phyloP scores from a whole-genome alignment of 2,329 filamentous ascomycete species.

The Fusarium sp. region DNA sequence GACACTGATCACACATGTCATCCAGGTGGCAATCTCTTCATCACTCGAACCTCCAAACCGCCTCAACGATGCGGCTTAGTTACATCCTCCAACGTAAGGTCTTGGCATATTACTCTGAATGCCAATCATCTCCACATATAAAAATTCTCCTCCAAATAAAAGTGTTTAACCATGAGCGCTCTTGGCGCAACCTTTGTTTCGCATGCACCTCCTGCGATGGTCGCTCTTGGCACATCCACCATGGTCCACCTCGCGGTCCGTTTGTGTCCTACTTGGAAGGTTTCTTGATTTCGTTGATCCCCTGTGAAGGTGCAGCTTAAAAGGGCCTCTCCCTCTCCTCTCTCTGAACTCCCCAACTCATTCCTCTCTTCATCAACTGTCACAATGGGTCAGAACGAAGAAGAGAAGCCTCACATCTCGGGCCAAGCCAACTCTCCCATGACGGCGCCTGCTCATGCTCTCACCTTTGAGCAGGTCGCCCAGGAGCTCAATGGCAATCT shows the following conservation, averaged over 20 bases:
- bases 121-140: conserved; percentile 3
- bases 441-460: conserved; percentile 36
- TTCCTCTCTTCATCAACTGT: not conserved
- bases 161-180: not conserved
- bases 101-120: conserved; percentile 1
- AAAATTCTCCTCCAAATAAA: conserved; percentile 26
- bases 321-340: not conserved
- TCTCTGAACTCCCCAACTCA: not conserved
- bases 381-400: conserved; percentile 24
- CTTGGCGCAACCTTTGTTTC: not conserved
- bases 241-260: not conserved
- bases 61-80: not conserved
- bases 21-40: not conserved
- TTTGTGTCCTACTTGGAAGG: not conserved
- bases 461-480: conserved; percentile 26
- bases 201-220: not conserved
- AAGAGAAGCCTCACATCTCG: conserved; percentile 30
- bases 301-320: not conserved
- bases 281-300: not conserved
- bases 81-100: not conserved
- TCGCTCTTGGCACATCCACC: conserved; percentile 15
- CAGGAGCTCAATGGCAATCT: conserved; percentile 25
- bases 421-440: conserved; percentile 38
- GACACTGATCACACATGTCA: too few species aligned
- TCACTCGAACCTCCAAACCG: too few species aligned